These are phyloP conservation scores for Combretum micranthum DNA, from an alignment of 345 rosid species.

Conservation along the genomic window DNA sequence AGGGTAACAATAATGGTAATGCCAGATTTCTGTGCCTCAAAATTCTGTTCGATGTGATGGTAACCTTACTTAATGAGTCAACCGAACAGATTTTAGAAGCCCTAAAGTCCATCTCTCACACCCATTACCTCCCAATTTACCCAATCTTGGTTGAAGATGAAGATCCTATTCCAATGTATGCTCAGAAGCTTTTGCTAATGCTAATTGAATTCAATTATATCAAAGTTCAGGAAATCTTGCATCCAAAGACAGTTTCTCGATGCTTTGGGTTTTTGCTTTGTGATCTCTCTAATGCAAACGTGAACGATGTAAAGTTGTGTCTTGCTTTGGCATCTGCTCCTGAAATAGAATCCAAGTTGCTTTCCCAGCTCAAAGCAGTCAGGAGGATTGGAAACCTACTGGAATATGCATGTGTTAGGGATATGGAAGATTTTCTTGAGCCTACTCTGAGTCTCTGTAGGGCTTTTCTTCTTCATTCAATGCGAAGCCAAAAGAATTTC, in stretches of 20 bases:
- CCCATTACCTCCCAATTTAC: slow-evolving; percentile 91
- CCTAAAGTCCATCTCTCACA: slow-evolving; percentile 63
- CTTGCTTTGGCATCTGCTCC: slow-evolving; percentile 91
- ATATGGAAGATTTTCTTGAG: slow-evolving; percentile 94
- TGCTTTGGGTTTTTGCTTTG: slow-evolving; percentile 92
- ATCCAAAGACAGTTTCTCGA: slow-evolving; percentile 73
- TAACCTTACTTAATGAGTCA: slow-evolving; percentile 62
- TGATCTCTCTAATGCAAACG: slow-evolving; percentile 81
- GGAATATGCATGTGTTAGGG: slow-evolving; percentile 81
- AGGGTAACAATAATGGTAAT: slow-evolving; percentile 87
- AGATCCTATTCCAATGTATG: slow-evolving; percentile 96
- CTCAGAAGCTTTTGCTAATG: slow-evolving; percentile 94
- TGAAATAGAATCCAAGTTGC: slow-evolving; percentile 84
- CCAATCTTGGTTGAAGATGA: slow-evolving; percentile 89
- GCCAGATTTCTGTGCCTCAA: slow-evolving; percentile 90
- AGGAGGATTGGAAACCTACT: slow-evolving; percentile 81
- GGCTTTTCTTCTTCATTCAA: slow-evolving; percentile 67
- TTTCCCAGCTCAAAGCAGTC: slow-evolving; percentile 76
- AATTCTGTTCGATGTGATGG: slow-evolving; percentile 78
- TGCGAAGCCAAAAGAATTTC: slow-evolving; percentile 44
- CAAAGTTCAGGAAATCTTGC: slow-evolving; percentile 65
- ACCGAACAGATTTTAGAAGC: slow-evolving; percentile 41
- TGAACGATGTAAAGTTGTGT: slow-evolving; percentile 83
- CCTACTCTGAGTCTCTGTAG: slow-evolving; percentile 78
- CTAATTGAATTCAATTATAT: slow-evolving; percentile 71